Evolutionary conservation across 2,329 filamentous ascomycete genomes (phyloP).

Genomic region (Didymosphaeria variabile): DNA sequence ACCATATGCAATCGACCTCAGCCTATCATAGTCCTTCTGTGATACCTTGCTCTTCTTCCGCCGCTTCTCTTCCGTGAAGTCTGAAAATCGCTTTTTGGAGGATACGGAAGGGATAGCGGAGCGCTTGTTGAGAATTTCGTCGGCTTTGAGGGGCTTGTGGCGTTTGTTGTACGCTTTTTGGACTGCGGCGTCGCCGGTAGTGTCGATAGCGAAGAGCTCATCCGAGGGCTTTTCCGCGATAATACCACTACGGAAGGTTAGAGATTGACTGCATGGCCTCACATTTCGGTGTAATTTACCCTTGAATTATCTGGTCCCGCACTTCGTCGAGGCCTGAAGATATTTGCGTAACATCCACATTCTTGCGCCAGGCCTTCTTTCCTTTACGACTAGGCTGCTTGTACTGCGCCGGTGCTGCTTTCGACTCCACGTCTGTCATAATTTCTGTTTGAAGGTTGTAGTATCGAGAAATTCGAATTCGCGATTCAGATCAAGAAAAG

Average conservation of each 20-base stretch:
- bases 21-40: conserved; percentile 80
- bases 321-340: conserved; percentile 82
- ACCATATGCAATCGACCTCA: conserved; percentile 79
- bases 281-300: conserved; percentile 63
- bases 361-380: conserved; percentile 98
- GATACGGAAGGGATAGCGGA: conserved; percentile 83
- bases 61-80: conserved; percentile 73
- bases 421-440: conserved; percentile 44
- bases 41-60: conserved; percentile 85
- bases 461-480: not conserved
- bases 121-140: conserved; percentile 88
- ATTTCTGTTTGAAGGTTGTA: conserved; percentile 1
- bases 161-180: conserved; percentile 71
- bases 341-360: conserved; percentile 91
- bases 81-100: conserved; percentile 77
- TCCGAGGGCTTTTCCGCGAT: conserved; percentile 82
- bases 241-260: conserved; percentile 71
- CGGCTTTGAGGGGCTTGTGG: conserved; percentile 83
- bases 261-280: conserved; percentile 2
- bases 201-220: conserved; percentile 87
- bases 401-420: conserved; percentile 75
- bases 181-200: conserved; percentile 73
- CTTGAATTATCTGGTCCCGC: conserved; percentile 89
- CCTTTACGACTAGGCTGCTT: conserved; percentile 94
- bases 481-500: conserved; percentile 5